Percentiles rank a stretch among this genome's conserved stretches.
Conservation (phyloP, 106 monocot species). For the Narthecium ossifragum region DNA sequence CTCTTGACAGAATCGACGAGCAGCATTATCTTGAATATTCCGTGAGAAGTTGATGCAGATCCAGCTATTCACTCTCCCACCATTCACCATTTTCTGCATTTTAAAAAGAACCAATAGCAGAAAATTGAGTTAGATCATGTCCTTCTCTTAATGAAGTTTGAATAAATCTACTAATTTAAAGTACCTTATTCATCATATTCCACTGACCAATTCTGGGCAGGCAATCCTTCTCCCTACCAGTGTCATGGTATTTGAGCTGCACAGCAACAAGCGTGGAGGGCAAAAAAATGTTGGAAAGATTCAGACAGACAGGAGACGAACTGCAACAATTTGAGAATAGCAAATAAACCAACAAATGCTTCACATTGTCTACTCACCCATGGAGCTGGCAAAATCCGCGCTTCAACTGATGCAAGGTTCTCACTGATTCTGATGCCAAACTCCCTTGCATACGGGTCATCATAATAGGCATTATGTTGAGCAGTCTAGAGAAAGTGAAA, state of each 20-base stretch:
- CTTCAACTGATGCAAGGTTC: slow-evolving; percentile 86
- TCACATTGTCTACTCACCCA: slow-evolving; percentile 32
- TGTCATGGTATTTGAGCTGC: slow-evolving; percentile 93
- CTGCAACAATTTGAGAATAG: too few relatives aligned
- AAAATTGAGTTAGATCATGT: too few relatives aligned
- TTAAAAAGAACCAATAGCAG: background rate
- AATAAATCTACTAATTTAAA: too few relatives aligned
- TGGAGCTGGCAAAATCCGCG: slow-evolving; percentile 85
- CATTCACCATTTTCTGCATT: slow-evolving; percentile 82
- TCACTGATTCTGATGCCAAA: slow-evolving; percentile 92
- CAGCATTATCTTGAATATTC: slow-evolving; percentile 48
- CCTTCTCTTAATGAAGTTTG: too few relatives aligned
- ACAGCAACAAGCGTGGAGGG: background rate
- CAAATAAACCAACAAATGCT: background rate
- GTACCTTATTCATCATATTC: slow-evolving; percentile 99
- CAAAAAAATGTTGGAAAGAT: background rate
- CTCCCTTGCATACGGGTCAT: slow-evolving; percentile 80
- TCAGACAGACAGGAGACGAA: too few relatives aligned
- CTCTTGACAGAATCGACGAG: slow-evolving; percentile 53
- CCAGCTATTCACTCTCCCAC: slow-evolving; percentile 70
- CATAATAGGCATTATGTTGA: slow-evolving; percentile 70
- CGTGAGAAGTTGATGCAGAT: slow-evolving; percentile 70
- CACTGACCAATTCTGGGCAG: slow-evolving; percentile 91
- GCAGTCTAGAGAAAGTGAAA: slow-evolving; percentile 51
- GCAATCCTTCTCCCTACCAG: slow-evolving; percentile 75